Percentiles rank a stretch among this genome's conserved stretches.
Evolutionary conservation across 768 basidiomycete species (phyloP).

Genomic region (Trametes gibbosa): DNA sequence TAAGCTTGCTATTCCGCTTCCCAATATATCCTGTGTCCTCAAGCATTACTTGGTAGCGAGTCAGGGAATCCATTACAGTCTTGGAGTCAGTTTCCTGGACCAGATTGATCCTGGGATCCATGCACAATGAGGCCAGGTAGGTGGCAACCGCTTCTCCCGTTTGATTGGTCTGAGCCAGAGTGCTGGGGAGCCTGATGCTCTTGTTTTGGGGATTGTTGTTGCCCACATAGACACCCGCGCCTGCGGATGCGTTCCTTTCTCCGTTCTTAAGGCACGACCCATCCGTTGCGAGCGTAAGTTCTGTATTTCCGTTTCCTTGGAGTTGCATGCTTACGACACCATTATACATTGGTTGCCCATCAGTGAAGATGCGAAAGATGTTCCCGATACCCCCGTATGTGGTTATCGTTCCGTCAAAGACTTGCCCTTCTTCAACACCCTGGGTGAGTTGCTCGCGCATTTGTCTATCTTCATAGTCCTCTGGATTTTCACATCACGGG

Average conservation of each 20-base stretch:
- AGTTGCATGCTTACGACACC: not conserved
- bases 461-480: not conserved
- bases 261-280: conserved; percentile 1
- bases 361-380: not conserved
- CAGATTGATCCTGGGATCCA: not conserved
- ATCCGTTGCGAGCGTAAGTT: not conserved
- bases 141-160: not conserved
- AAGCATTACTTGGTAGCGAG: conserved; percentile 4
- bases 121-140: not conserved
- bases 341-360: not conserved
- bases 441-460: no score
- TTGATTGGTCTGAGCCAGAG: not conserved
- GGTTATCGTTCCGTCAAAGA: not conserved
- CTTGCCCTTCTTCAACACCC: no score
- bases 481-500: not conserved
- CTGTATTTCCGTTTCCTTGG: rapidly evolving
- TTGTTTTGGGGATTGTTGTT: not conserved
- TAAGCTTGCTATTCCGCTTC: conserved; percentile 12
- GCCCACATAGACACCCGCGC: not conserved
- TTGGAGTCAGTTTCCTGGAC: conserved; percentile 24
- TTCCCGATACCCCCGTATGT: not conserved
- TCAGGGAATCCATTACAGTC: conserved; percentile 15
- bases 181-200: not conserved
- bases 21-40: conserved; percentile 31
- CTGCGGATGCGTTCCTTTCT: not conserved